Evolutionary conservation across 2,329 filamentous ascomycete species (phyloP).

Genomic region (Botrytis pseudocinerea): DNA sequence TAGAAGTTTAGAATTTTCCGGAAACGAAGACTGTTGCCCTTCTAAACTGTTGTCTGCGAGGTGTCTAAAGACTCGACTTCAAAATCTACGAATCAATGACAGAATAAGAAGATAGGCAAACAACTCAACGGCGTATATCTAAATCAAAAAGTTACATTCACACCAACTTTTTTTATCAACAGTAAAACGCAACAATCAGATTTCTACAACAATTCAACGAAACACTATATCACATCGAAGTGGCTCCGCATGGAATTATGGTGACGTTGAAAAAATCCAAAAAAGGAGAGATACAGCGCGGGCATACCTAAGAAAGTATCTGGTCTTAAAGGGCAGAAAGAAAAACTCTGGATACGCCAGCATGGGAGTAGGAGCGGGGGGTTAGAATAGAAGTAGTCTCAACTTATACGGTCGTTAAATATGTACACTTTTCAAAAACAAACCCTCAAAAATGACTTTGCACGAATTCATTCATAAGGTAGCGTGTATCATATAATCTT

Average conservation of each 20-base stretch:
- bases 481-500: too few relatives aligned
- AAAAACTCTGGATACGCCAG: fast-evolving
- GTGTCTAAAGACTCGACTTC: not conserved
- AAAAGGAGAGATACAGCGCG: too few relatives aligned
- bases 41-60: not conserved
- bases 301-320: too few relatives aligned
- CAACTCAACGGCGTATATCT: not conserved
- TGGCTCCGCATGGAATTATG: too few relatives aligned
- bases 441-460: too few relatives aligned
- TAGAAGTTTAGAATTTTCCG: not conserved
- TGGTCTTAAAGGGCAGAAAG: too few relatives aligned
- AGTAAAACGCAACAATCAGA: not conserved
- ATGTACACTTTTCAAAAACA: not conserved
- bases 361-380: not conserved
- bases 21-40: not conserved
- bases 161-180: not conserved
- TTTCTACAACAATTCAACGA: not conserved
- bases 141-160: not conserved
- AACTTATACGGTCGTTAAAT: not conserved
- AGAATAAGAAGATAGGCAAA: not conserved
- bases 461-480: too few relatives aligned
- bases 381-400: not conserved
- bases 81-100: fast-evolving
- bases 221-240: not conserved
- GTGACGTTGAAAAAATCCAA: too few relatives aligned